Evolutionary conservation across 352 stramenopile species (phyloP).

Genomic region (Pythium angustatum): DNA sequence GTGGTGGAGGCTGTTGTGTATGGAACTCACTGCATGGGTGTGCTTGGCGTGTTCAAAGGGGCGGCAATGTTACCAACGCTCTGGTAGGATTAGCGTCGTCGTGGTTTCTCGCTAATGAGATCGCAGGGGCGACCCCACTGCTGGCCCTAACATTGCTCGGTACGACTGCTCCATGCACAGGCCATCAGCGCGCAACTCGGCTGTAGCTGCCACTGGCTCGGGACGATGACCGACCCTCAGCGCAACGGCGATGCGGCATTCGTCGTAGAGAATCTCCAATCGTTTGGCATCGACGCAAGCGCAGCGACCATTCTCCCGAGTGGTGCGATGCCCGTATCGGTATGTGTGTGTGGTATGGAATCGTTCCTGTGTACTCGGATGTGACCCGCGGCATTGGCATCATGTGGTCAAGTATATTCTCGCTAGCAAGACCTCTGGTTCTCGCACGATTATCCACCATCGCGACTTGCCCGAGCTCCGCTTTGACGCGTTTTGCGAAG

Average conservation of each 20-base stretch:
- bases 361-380: background rate
- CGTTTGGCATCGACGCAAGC: constrained; percentile 52
- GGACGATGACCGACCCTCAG: constrained; percentile 53
- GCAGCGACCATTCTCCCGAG: constrained; percentile 36
- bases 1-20: background rate
- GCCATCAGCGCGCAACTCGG: constrained; percentile 67
- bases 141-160: too few species aligned
- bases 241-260: constrained; percentile 60
- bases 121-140: too few species aligned
- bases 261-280: constrained; percentile 43
- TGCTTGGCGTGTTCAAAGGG: constrained; percentile 30
- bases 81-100: constrained; percentile 37
- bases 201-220: constrained; percentile 54
- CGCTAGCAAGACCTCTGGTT: constrained; percentile 57
- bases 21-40: background rate
- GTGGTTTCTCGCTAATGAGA: too few species aligned
- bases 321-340: constrained; percentile 66
- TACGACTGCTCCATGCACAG: too few species aligned
- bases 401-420: constrained; percentile 64
- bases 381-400: background rate
- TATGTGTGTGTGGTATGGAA: constrained; percentile 32
- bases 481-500: constrained; percentile 38
- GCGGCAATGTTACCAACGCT: constrained; percentile 67
- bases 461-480: constrained; percentile 59
- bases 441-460: constrained; percentile 72